Evolutionary conservation across 495 filamentous ascomycete genomes (phyloP).

Genomic region (Tuber aestivum): DNA sequence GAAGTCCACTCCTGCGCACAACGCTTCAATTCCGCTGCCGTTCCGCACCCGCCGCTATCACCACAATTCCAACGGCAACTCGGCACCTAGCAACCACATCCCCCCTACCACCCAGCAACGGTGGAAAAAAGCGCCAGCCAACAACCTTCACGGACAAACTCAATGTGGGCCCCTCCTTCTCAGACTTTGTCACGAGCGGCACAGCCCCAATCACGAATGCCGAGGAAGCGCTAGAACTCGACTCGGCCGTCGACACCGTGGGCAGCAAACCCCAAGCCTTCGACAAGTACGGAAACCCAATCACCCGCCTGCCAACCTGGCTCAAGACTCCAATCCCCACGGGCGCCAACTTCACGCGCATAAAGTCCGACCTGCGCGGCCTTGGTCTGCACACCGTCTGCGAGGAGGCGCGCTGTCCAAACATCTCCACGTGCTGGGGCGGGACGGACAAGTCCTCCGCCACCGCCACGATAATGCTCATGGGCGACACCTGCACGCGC

Average conservation of each 20-base stretch:
- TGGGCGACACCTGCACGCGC: constrained; percentile 97
- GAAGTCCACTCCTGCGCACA: background rate
- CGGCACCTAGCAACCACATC: constrained; percentile 12
- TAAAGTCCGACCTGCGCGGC: constrained; percentile 86
- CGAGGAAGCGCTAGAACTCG: constrained; percentile 46
- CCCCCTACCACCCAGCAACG: background rate
- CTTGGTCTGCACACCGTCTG: constrained; percentile 91
- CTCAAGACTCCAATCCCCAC: constrained; percentile 90
- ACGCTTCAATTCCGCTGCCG: background rate
- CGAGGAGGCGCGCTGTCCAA: constrained; percentile 94
- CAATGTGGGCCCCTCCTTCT: constrained; percentile 75
- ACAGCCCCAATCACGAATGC: constrained; percentile 24
- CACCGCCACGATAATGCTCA: constrained; percentile 48
- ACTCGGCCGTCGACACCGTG: constrained; percentile 63
- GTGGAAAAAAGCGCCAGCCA: constrained; percentile 44
- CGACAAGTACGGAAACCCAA: constrained; percentile 74
- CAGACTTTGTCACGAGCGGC: constrained; percentile 64
- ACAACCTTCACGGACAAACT: constrained; percentile 75
- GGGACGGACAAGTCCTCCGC: constrained; percentile 66
- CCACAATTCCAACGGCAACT: background rate
- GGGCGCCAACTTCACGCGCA: constrained; percentile 76
- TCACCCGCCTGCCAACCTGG: constrained; percentile 88
- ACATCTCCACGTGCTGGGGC: constrained; percentile 97
- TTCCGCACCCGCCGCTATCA: background rate
- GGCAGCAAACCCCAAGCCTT: constrained; percentile 34